phyloP scores from a whole-genome alignment of 768 basidiomycete species.

The Trametes cingulata region DNA sequence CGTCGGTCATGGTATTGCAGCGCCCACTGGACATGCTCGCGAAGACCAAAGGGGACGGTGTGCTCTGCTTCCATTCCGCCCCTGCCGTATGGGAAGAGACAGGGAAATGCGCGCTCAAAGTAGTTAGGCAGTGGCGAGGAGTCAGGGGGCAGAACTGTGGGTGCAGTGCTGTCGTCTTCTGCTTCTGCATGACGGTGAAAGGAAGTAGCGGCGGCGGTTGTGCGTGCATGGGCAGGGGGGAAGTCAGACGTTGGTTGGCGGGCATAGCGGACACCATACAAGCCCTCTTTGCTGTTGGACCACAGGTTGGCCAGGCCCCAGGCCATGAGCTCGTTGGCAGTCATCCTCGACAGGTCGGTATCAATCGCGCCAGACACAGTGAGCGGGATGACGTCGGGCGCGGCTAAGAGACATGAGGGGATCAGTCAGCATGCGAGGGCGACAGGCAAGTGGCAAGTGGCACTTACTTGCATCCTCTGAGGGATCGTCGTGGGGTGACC shows the following conservation, averaged over 20 bases:
- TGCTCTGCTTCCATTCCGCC: conserved; percentile 26
- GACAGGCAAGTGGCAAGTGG: no score
- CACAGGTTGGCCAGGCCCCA: conserved; percentile 33
- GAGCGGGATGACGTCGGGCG: conserved; percentile 33
- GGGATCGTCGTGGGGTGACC: no score
- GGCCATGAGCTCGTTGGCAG: conserved; percentile 25
- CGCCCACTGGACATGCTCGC: conserved; percentile 33
- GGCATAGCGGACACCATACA: conserved; percentile 29
- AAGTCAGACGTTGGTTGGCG: conserved; percentile 11
- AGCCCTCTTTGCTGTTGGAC: conserved; percentile 24
- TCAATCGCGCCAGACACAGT: conserved; percentile 30
- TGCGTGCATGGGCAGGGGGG: background rate
- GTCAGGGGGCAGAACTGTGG: no score
- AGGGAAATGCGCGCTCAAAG: conserved; percentile 21
- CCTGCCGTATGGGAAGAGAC: conserved; percentile 27
- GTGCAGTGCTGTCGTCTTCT: background rate
- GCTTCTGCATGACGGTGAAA: background rate
- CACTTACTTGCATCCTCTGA: no score
- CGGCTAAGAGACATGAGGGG: no score
- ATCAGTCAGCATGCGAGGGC: no score
- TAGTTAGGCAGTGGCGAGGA: no score
- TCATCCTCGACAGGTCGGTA: conserved; percentile 30
- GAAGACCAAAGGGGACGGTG: conserved; percentile 10
- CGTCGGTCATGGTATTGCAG: conserved; percentile 33
- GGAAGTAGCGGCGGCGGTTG: conserved; percentile 9